Percentiles rank a stretch among this genome's conserved stretches.
Conservation (phyloP, 2,329 filamentous ascomycete genomes). For the Sphaceloma murrayae region DNA sequence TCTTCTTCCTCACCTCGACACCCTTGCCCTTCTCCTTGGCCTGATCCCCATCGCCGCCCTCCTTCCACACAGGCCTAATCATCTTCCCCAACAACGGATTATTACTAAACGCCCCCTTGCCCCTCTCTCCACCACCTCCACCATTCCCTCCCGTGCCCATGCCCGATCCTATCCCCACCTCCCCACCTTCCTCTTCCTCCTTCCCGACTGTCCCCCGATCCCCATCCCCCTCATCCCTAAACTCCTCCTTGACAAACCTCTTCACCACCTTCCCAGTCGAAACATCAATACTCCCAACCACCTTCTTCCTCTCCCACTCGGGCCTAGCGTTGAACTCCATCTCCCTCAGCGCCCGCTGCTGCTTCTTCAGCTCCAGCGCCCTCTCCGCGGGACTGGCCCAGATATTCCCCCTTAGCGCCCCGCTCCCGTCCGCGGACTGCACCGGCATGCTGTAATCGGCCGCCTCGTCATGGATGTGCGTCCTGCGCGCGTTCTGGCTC, state of each 20-base stretch:
- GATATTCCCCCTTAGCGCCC: slow-evolving; percentile 42
- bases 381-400: slow-evolving; percentile 80
- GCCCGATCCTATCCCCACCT: too few species aligned
- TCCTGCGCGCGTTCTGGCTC: slow-evolving; percentile 73
- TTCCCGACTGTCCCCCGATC: slow-evolving; percentile 44
- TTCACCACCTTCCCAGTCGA: slow-evolving; percentile 66
- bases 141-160: too few species aligned
- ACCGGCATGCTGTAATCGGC: slow-evolving; percentile 58
- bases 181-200: slow-evolving; percentile 25
- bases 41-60: slow-evolving; percentile 38
- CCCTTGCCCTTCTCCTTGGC: slow-evolving; percentile 32
- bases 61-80: slow-evolving; percentile 51
- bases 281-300: slow-evolving; percentile 78
- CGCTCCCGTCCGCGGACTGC: slow-evolving; percentile 36
- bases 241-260: slow-evolving; percentile 54
- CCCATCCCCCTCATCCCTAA: slow-evolving; percentile 42
- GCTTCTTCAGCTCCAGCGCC: slow-evolving; percentile 71
- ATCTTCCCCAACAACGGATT: slow-evolving; percentile 59
- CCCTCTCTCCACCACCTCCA: slow-evolving; percentile 26
- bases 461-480: slow-evolving; percentile 78
- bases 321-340: slow-evolving; percentile 78
- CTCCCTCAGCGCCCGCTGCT: slow-evolving; percentile 73
- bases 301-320: slow-evolving; percentile 78
- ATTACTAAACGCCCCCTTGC: slow-evolving; percentile 51
- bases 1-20: slow-evolving; percentile 29